Evolutionary conservation across 345 rosid genomes (phyloP), one percentile per base, ranked within the genome.

Genomic region (Balakata baccata): DNA sequence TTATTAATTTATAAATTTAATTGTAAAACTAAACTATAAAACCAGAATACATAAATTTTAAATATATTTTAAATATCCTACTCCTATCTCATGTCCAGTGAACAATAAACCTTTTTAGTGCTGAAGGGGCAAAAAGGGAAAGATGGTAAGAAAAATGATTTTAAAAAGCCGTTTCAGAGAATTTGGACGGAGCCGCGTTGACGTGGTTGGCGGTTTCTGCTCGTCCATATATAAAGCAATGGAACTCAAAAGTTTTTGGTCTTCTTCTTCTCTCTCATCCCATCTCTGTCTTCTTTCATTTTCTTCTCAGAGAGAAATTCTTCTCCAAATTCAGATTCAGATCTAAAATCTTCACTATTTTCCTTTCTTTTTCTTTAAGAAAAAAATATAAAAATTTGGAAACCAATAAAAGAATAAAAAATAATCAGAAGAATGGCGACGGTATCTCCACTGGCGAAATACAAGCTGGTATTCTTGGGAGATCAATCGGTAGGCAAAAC

Each of bases 401-500:
- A 1, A 29, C 34, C 34, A 29, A 38, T 13, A 49, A 3, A 2
- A 54, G 22, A 22, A 41, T n/a, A 34, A n/a, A 7, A 34, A 17
- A 11, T 0, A 3, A 6, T 14, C 11, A 9, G 8, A 45, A 60
- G 7, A 64, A 76, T 76, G 79, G 74, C 79, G 23, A 70, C 74
- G 13, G 79, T 70, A 18, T 70, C 79, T 10, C 74, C 79, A 10
- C 70, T 76, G 56, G 70, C 79, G 10, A 78, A 78, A 62, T 73
- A 78, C 73, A 72, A 78, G 74, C 81, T 78, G 65, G 77, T 78
- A 46, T 78, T 78, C 59, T 53, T 72, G 54, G 79, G 83, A 16
- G 82, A 79, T 75, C 80, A 75, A 45, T 80, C 80, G 17, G 79
- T 80, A 1, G 83, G 83, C 12, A 80, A 80, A 72, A 80, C 80